These are phyloP conservation scores for Stemphylium beticola DNA, from an alignment of 2,329 filamentous ascomycete species.

Conservation along the genomic window DNA sequence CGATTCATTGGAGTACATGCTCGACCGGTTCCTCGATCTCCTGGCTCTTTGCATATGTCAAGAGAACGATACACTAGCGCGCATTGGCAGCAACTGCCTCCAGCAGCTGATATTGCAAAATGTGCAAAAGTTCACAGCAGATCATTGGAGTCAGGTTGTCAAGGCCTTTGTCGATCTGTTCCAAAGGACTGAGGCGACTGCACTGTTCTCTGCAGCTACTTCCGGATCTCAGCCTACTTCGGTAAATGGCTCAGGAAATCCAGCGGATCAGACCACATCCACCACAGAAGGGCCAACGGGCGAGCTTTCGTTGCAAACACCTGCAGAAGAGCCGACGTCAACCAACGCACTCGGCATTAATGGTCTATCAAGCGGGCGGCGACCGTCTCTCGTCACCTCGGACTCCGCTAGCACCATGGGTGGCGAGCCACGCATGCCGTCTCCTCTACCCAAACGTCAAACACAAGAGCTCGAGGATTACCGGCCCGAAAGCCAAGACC, in stretches of 20 bases:
- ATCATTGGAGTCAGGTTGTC: conserved; percentile 94
- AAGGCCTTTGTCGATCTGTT: conserved; percentile 96
- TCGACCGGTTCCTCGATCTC: conserved; percentile 94
- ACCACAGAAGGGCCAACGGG: conserved; percentile 39
- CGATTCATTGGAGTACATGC: conserved; percentile 93
- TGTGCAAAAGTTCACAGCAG: conserved; percentile 83
- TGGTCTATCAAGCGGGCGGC: conserved; percentile 40
- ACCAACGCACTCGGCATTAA: conserved; percentile 56
- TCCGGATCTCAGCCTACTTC: conserved; percentile 54
- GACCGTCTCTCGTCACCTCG: conserved; percentile 40
- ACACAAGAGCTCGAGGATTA: conserved; percentile 78
- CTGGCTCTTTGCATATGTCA: conserved; percentile 96
- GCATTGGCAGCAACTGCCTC: conserved; percentile 97
- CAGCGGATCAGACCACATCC: conserved; percentile 51
- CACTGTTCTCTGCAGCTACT: conserved; percentile 86
- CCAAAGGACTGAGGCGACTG: conserved; percentile 89
- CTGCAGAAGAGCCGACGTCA: conserved; percentile 32
- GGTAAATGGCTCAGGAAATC: conserved; percentile 57
- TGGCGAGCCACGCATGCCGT: conserved; percentile 39
- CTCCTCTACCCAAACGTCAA: conserved; percentile 44
- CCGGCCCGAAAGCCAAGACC: conserved; percentile 67
- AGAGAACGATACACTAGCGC: conserved; percentile 96
- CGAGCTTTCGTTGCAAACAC: conserved; percentile 44
- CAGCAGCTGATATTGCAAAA: conserved; percentile 97
- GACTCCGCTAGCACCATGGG: conserved; percentile 30